Evolutionary conservation across 202 grass and related monocot genomes (phyloP).

Genomic region (Digitaria exilis): DNA sequence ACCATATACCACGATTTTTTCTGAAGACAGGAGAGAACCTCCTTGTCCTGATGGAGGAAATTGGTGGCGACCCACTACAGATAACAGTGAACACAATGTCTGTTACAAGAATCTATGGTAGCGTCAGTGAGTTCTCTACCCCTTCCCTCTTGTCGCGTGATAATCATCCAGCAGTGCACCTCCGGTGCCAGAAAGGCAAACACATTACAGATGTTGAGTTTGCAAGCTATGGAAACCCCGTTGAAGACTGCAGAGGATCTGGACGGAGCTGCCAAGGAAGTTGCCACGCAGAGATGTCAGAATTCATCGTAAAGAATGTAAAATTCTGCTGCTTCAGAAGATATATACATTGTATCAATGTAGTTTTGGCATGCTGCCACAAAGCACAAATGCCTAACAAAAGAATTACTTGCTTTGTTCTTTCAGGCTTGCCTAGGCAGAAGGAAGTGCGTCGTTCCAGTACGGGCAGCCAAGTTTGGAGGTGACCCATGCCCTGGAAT

Average conservation of each 20-base stretch:
- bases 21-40: constrained; percentile 56
- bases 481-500: constrained; percentile 46
- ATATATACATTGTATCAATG: background rate
- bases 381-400: background rate
- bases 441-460: constrained; percentile 46
- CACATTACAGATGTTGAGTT: constrained; percentile 49
- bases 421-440: constrained; percentile 60
- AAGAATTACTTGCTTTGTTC: background rate
- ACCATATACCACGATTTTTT: constrained; percentile 71
- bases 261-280: constrained; percentile 29
- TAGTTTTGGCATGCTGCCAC: background rate
- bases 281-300: constrained; percentile 45
- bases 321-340: background rate
- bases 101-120: constrained; percentile 37
- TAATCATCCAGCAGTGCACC: constrained; percentile 42
- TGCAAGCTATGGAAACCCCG: constrained; percentile 59
- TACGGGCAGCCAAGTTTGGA: constrained; percentile 38
- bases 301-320: constrained; percentile 54
- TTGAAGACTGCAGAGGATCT: constrained; percentile 31
- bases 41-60: constrained; percentile 73
- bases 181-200: constrained; percentile 52
- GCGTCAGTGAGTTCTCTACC: constrained; percentile 32
- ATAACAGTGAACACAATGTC: constrained; percentile 73
- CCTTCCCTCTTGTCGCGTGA: constrained; percentile 38
- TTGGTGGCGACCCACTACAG: constrained; percentile 58